Base-by-base conservation (phyloP, 1,284 basidiomycete species). In the Cryptococcus wingfieldii region DNA sequence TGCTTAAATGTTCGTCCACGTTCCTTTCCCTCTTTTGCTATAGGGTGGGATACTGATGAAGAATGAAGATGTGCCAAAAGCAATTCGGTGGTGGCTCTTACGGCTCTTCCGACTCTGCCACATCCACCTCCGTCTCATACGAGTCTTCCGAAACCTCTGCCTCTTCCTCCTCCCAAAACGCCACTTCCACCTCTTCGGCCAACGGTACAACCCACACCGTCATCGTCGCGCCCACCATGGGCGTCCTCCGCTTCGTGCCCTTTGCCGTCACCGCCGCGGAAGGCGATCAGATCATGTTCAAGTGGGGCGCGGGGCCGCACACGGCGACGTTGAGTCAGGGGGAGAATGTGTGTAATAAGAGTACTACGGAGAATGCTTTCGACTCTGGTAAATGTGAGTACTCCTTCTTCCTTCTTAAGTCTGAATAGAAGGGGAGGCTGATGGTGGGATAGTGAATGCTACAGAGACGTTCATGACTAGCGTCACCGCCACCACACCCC, bases 281-380 rank as follows among this genome's bases (percentile, higher is more conserved):
- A 19, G 66, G 66, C 9, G 66, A 68, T 51, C 53, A 43, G 38
- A 54, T 68, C 49, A 51, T 61, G 37, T 68, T 56, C 45, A 42
- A 58, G 28, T 68, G 66, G 66, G 62, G 64, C 39, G 64, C 62
- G 34, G 64, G 64, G 23, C 64, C 64, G 59, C 66, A 68, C 47
- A 50, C 64, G 4, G 60, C 56, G 6, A 68, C 66, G 12, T 47
- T 57, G 34, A 55, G 51, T 34, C 55, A 59, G n/a, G 62, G 65
- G 12, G 25, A 55, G 39, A 67, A 63, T 43, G 62, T 67, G 6
- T 65, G 63, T 50, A 67, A 65, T 50, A 58, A 57, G 42, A 63
- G 63, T 10, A 65, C 59, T 27, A 49, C 55, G 1, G 16, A 55
- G 2, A 43, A 51, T 23, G 56, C 62, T 9, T 68, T 65, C 47